A percentile compares a stretch with the other conserved stretches of the same genome.
These are phyloP conservation scores for Lactifluus volemus DNA, from an alignment of 768 basidiomycete species.

Conservation along the genomic window DNA sequence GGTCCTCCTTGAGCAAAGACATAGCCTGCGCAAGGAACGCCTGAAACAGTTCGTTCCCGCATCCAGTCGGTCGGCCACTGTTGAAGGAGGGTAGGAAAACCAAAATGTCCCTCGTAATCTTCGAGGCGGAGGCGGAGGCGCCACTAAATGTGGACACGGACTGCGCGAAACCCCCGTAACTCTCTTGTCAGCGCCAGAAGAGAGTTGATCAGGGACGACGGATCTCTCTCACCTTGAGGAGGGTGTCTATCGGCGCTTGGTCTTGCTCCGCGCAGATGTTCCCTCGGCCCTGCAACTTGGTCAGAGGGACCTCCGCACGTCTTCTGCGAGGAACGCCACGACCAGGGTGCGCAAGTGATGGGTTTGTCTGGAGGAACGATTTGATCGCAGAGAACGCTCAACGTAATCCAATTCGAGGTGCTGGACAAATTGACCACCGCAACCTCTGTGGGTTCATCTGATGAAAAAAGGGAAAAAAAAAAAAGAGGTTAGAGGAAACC, in stretches of 20 bases:
- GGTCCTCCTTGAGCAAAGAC: conserved; percentile 23
- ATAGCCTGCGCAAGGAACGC: conserved; percentile 32
- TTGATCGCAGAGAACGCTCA: too few species aligned
- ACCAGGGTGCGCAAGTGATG: too few species aligned
- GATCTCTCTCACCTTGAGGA: conserved; percentile 38
- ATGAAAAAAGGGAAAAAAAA: neutral
- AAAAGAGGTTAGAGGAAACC: too few species aligned
- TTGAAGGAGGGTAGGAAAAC: conserved; percentile 39
- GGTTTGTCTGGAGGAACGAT: conserved; percentile 26
- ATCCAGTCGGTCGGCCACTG: conserved; percentile 25
- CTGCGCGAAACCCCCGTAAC: conserved; percentile 26
- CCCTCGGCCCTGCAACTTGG: too few species aligned
- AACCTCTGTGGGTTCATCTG: conserved; percentile 63
- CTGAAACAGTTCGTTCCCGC: conserved; percentile 34
- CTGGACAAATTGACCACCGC: conserved; percentile 45
- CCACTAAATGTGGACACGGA: conserved; percentile 38
- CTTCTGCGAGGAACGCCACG: conserved; percentile 23
- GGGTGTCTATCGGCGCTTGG: conserved; percentile 36
- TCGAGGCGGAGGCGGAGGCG: conserved; percentile 34
- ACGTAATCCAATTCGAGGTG: conserved; percentile 43
- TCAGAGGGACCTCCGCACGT: conserved; percentile 40
- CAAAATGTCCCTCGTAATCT: conserved; percentile 48
- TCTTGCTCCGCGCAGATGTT: conserved; percentile 35
- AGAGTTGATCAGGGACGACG: too few species aligned
- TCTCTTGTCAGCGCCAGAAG: neutral